Evolutionary conservation across 305 asterid species (phyloP), one percentile per base, ranked within the genome.

Genomic region (Plantago lanceolata): DNA sequence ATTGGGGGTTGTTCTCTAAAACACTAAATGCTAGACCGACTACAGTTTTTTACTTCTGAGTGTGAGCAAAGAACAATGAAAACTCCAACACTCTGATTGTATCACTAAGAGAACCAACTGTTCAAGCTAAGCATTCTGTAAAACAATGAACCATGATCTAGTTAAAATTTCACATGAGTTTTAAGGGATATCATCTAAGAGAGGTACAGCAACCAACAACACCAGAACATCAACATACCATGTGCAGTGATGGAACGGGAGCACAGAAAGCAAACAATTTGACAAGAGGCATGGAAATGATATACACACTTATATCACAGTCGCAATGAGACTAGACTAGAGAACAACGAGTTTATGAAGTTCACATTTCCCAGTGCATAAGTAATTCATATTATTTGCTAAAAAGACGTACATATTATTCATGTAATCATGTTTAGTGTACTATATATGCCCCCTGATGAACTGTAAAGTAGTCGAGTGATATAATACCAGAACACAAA

Each of bases 401-500:
- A n/a, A n/a, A n/a, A n/a, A n/a, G n/a, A n/a, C n/a, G n/a, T n/a
- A n/a, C n/a, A n/a, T n/a, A n/a, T n/a, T n/a, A n/a, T n/a, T n/a
- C n/a, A n/a, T n/a, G n/a, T n/a, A n/a, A n/a, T n/a, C n/a, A n/a
- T n/a, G n/a, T n/a, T n/a, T n/a, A n/a, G 1, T 24, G 28, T 24
- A 3, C 28, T 24, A 1, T 24, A 3, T 24, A 24, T 24, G 28
- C 28, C 28, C 28, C 28, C 28, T 24, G 28, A 24, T 24, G 28
- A 24, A 24, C 28, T n/a, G 28, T 24, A 69, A 47, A 31, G 43
- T 19, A 19, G 43, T 40, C 29, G 18, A 35, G 59, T 48, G 68
- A 16, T 35, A 61, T 28, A 52, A 31, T 21, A 57, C 13, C 45
- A 18, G 31, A 61, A 59, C 29, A 75, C 2, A 67, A 45, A 9